Base-by-base conservation (phyloP, 805 yeast genomes). In the Ogataea henricii region DNA sequence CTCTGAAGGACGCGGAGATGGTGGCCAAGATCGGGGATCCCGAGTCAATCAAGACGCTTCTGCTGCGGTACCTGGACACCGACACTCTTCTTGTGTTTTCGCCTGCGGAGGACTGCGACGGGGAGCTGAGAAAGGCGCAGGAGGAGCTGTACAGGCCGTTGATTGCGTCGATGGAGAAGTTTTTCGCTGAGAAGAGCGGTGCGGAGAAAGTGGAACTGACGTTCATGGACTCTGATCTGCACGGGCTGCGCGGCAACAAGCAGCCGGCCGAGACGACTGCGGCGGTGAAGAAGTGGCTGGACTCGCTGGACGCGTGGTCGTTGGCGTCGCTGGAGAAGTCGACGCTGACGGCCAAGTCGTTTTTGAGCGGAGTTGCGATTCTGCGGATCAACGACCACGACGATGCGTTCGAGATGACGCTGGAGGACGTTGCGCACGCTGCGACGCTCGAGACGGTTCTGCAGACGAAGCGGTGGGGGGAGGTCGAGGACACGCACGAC, bases 401-500 rank as follows among this genome's bases (percentile, higher is more conserved):
- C 2, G 56, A 66, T 35, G 41, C 52, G 2, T 64, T 58, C 34
- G 66, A 70, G 45, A 66, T 77, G 44, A 54, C 81, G 2, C 68
- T 87, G 14, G 90, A 85, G 45, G 87, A 89, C 52, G 76, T 92
- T 33, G 85, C 91, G 1, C 81, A 81, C 58, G 78, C 86, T 48
- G 90, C 90, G 8, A 83, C 86, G 47, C 72, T 94, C 58, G 99
- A 94, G 63, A 83, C 84, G 12, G 82, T 85, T 27, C 80, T 79
- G 67, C 99, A 94, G 69, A 87, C 96, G 29, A 82, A 81, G 18
- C 78, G 83, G 61, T 94, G 99, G 99, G 99, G 99, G 26, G 97
- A 92, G 67, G 98, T 92, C 20, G 98, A 94, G 69, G 99, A 94
- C 62, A 89, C 98, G 2, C 99, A 94, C 64, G 99, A 94, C 65